phyloP scores from a whole-genome alignment of 2,329 filamentous ascomycete species.

The Cladophialophora chaetospira region DNA sequence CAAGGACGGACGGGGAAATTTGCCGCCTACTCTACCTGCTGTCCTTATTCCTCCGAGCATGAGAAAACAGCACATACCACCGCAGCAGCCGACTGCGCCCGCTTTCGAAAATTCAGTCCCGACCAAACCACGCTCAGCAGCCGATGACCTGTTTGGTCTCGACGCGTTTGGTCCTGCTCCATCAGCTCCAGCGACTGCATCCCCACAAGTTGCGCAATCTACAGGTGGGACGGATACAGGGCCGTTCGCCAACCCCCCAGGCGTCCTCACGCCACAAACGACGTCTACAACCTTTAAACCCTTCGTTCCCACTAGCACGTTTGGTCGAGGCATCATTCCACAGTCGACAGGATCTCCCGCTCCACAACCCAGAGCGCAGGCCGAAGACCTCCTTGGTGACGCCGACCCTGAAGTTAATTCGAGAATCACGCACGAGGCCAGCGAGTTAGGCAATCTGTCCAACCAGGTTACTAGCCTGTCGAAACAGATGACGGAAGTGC shows the following conservation, averaged over 20 bases:
- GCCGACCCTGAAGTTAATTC: slow-evolving; percentile 85
- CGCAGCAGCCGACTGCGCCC: slow-evolving; percentile 46
- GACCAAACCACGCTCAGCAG: slow-evolving; percentile 70
- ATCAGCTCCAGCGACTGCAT: slow-evolving; percentile 45
- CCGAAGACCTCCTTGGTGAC: slow-evolving; percentile 87
- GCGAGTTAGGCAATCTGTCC: slow-evolving; percentile 90
- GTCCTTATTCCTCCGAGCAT: slow-evolving; percentile 85
- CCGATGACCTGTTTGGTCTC: slow-evolving; percentile 91
- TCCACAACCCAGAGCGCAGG: slow-evolving; percentile 43
- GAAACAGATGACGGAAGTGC: slow-evolving; percentile 91
- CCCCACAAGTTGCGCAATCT: slow-evolving; percentile 60
- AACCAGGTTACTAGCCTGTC: slow-evolving; percentile 91
- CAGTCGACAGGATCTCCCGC: slow-evolving; percentile 70
- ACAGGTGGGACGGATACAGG: slow-evolving; percentile 68
- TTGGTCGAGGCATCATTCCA: slow-evolving; percentile 77
- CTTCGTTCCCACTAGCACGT: slow-evolving; percentile 88
- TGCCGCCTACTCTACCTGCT: slow-evolving; percentile 76
- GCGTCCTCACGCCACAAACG: slow-evolving; percentile 25
- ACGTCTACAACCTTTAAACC: slow-evolving; percentile 71
- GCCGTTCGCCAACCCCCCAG: slow-evolving; percentile 58
- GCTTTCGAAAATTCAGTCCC: slow-evolving; percentile 48
- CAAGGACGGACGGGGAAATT: slow-evolving; percentile 58
- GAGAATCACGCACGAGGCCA: slow-evolving; percentile 83
- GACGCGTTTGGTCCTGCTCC: slow-evolving; percentile 67
- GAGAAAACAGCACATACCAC: slow-evolving; percentile 57